Conservation (phyloP, 1,284 basidiomycete species). For the Ustilago shanxiensis region DNA sequence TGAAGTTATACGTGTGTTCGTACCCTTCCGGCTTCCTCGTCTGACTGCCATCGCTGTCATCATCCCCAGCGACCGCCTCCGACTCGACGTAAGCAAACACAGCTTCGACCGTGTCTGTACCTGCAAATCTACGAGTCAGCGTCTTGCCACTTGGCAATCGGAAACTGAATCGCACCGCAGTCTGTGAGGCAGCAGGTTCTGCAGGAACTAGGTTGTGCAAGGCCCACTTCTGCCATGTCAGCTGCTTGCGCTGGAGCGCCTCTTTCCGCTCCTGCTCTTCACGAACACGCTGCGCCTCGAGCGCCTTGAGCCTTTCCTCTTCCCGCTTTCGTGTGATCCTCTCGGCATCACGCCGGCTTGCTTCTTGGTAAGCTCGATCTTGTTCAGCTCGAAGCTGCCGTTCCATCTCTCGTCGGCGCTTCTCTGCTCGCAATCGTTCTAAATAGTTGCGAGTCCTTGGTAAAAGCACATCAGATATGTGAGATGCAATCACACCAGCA, state of each 20-base stretch:
- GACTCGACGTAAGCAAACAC: slow-evolving; percentile 62
- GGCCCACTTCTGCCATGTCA: slow-evolving; percentile 62
- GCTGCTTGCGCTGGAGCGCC: slow-evolving; percentile 24
- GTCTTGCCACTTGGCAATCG: slow-evolving; percentile 60
- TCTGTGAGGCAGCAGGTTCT: slow-evolving; percentile 32
- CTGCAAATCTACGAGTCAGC: slow-evolving; percentile 44
- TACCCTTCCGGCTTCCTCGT: slow-evolving; percentile 35
- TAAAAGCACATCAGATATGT: slow-evolving; percentile 58
- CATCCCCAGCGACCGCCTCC: slow-evolving; percentile 13
- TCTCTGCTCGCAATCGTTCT: slow-evolving; percentile 51
- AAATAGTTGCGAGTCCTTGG: slow-evolving; percentile 57
- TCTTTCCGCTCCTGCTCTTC: slow-evolving; percentile 29
- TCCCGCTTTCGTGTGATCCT: slow-evolving; percentile 45
- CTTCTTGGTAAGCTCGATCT: slow-evolving; percentile 61
- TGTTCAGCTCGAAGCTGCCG: slow-evolving; percentile 59
- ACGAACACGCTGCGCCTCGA: slow-evolving; percentile 29
- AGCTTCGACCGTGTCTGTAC: slow-evolving; percentile 41
- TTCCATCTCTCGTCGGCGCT: slow-evolving; percentile 52
- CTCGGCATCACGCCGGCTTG: slow-evolving; percentile 52
- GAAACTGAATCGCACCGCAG: slow-evolving; percentile 46
- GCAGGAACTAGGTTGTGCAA: slow-evolving; percentile 45
- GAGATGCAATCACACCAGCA: slow-evolving; percentile 45
- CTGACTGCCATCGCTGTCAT: background rate
- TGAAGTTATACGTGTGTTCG: slow-evolving; percentile 52
- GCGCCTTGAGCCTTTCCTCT: slow-evolving; percentile 38